These are phyloP conservation scores for Candida tibetensis DNA, from an alignment of 805 yeast species.

Conservation along the genomic window DNA sequence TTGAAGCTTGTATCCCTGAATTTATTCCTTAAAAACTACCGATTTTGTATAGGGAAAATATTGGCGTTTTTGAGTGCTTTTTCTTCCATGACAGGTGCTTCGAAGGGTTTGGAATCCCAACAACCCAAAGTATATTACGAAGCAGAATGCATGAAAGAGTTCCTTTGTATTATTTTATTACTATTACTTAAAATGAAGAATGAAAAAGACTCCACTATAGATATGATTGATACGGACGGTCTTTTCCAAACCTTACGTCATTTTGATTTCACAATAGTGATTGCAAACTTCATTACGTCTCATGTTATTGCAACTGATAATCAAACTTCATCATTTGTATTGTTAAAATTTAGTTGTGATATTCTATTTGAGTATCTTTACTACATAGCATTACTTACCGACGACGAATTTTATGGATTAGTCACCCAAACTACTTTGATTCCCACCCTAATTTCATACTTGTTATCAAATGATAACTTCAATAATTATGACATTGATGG, in stretches of 20 bases:
- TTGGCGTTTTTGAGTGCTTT: conserved; percentile 31
- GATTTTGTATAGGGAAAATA: conserved; percentile 37
- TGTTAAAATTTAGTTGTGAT: conserved; percentile 39
- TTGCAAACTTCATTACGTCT: conserved; percentile 28
- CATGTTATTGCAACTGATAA: conserved; percentile 21
- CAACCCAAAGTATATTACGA: conserved; percentile 11
- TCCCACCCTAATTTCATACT: conserved; percentile 25
- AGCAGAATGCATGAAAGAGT: conserved; percentile 29
- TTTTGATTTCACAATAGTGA: conserved; percentile 50
- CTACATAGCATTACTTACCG: conserved; percentile 32
- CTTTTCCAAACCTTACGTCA: conserved; percentile 48
- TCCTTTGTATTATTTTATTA: conserved; percentile 32
- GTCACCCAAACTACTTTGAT: conserved; percentile 27
- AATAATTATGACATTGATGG: conserved; percentile 31
- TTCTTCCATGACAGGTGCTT: conserved; percentile 14
- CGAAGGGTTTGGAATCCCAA: conserved; percentile 3
- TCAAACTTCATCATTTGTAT: conserved; percentile 22
- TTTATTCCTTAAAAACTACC: conserved; percentile 35
- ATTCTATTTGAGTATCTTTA: conserved; percentile 41
- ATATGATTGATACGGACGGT: conserved; percentile 13
- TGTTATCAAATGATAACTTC: conserved; percentile 33
- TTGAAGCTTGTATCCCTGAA: conserved; percentile 36
- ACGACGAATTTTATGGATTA: conserved; percentile 30
- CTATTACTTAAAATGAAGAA: conserved; percentile 33
- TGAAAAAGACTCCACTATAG: conserved; percentile 14